These are phyloP conservation scores for Xylariales sp. DNA, from an alignment of 2,329 filamentous ascomycete genomes.

Conservation along the genomic window DNA sequence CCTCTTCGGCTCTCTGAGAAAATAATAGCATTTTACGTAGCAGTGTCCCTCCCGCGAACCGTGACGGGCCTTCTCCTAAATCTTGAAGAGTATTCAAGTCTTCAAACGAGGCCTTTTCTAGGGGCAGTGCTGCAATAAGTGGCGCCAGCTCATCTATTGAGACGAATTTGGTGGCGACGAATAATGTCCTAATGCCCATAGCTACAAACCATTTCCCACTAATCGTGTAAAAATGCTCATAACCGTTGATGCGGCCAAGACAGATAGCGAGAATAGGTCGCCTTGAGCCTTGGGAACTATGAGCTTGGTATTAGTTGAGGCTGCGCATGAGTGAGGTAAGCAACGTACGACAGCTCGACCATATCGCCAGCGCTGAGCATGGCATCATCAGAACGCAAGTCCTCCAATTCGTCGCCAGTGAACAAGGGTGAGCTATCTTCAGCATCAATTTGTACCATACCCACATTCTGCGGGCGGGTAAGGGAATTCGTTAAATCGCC, in stretches of 20 bases:
- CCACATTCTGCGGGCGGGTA: conserved; percentile 52
- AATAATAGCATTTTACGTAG: conserved; percentile 63
- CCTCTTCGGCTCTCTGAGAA: conserved; percentile 53
- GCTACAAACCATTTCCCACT: conserved; percentile 64
- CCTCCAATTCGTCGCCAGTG: conserved; percentile 53
- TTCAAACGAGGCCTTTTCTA: conserved; percentile 44
- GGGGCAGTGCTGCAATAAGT: conserved; percentile 54
- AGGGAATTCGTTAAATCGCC: conserved; percentile 51
- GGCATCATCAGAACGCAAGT: conserved; percentile 50
- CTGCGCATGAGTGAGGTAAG: neutral
- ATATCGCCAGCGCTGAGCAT: conserved; percentile 60
- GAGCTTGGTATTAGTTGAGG: conserved; percentile 30
- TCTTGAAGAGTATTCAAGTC: conserved; percentile 54
- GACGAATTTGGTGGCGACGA: conserved; percentile 63
- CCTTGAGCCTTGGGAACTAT: conserved; percentile 54
- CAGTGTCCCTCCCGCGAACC: conserved; percentile 56
- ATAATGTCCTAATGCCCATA: conserved; percentile 58
- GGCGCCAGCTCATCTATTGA: conserved; percentile 56
- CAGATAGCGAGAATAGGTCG: conserved; percentile 64
- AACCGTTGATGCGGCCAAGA: conserved; percentile 62
- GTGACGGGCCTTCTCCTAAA: conserved; percentile 55
- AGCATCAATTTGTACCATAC: conserved; percentile 47
- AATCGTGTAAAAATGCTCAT: conserved; percentile 66
- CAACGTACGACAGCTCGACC: conserved; percentile 59
- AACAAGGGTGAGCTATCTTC: conserved; percentile 48